These are phyloP conservation scores for Inosperma sp. DNA, from an alignment of 768 basidiomycete species.

Conservation along the genomic window DNA sequence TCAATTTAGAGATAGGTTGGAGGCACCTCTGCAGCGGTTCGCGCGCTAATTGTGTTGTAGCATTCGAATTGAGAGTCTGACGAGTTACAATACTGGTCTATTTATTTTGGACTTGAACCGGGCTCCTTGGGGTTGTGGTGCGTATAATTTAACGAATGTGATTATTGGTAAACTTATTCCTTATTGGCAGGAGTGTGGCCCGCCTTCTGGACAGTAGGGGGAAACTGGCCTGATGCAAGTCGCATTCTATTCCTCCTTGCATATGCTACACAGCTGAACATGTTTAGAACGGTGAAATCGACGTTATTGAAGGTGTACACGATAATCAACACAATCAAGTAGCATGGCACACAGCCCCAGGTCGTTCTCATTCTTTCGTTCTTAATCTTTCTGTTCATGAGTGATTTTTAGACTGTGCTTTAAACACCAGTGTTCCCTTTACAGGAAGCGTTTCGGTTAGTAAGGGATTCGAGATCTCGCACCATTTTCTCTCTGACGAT, in stretches of 20 bases:
- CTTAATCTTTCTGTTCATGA: slow-evolving; percentile 2
- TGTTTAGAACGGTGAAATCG: slow-evolving; percentile 68
- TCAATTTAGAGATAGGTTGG: slow-evolving; percentile 57
- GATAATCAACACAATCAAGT: slow-evolving; percentile 83
- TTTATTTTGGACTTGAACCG: slow-evolving; percentile 80
- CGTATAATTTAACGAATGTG: slow-evolving; percentile 18
- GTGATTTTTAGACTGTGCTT: slow-evolving; percentile 44
- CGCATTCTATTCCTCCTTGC: not conserved
- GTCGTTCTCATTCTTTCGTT: slow-evolving; percentile 27
- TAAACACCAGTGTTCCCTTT: slow-evolving; percentile 51
- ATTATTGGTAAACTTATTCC: not conserved
- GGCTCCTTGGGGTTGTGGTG: slow-evolving; percentile 89
- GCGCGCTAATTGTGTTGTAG: slow-evolving; percentile 31
- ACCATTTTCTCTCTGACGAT: slow-evolving; percentile 3
- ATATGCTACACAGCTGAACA: slow-evolving; percentile 10
- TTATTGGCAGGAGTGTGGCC: slow-evolving; percentile 70
- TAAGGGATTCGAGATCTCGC: slow-evolving; percentile 8
- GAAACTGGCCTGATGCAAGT: slow-evolving; percentile 60
- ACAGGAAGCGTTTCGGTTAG: slow-evolving; percentile 62
- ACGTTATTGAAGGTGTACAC: slow-evolving; percentile 82
- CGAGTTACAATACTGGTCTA: slow-evolving; percentile 67
- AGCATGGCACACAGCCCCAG: slow-evolving; percentile 70
- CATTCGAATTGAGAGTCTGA: slow-evolving; percentile 69
- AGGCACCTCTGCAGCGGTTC: not conserved
- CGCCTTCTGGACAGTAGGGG: slow-evolving; percentile 72